phyloP scores from a whole-genome alignment of 345 rosid genomes.

The Moricandia arvensis region DNA sequence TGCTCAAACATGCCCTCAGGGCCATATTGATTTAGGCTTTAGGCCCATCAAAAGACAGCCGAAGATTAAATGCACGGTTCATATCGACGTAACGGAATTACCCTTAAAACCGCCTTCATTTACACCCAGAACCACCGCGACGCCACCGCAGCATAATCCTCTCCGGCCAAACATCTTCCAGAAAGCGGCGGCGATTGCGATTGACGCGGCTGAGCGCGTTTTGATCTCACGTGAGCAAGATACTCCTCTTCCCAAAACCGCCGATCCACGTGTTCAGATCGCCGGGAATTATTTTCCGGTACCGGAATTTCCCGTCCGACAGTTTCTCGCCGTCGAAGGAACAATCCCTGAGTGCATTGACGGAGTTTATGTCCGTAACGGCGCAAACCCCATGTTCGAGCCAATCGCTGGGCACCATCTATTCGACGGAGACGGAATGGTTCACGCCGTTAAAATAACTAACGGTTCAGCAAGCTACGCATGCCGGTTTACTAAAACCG shows the following conservation, averaged over 20 bases:
- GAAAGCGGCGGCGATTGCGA: conserved; percentile 54
- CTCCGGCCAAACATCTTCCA: conserved; percentile 63
- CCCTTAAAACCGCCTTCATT: conserved; percentile 17
- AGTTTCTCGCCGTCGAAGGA: conserved; percentile 53
- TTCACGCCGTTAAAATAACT: conserved; percentile 67
- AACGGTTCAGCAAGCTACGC: conserved; percentile 72
- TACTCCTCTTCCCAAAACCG: conserved; percentile 65
- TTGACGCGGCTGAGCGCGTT: conserved; percentile 60
- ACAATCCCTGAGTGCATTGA: conserved; percentile 66
- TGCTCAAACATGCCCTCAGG: conserved; percentile 18
- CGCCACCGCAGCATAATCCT: conserved; percentile 32
- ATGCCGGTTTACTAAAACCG: conserved; percentile 79
- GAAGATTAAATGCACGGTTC: conserved; percentile 32
- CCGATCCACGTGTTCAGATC: conserved; percentile 78
- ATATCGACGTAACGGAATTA: conserved; percentile 27
- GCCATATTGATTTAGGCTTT: conserved; percentile 10
- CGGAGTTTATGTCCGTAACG: conserved; percentile 90
- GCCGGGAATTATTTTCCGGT: conserved; percentile 91
- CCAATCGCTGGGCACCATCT: conserved; percentile 90
- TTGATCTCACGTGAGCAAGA: conserved; percentile 57
- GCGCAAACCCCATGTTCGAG: conserved; percentile 84
- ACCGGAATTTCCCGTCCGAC: conserved; percentile 58
- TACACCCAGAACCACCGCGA: conserved; percentile 20
- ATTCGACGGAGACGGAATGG: conserved; percentile 98
- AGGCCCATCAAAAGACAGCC: conserved; percentile 23